These are phyloP conservation scores for Quercus suber DNA, from an alignment of 306 rosid genomes.

Conservation along the genomic window DNA sequence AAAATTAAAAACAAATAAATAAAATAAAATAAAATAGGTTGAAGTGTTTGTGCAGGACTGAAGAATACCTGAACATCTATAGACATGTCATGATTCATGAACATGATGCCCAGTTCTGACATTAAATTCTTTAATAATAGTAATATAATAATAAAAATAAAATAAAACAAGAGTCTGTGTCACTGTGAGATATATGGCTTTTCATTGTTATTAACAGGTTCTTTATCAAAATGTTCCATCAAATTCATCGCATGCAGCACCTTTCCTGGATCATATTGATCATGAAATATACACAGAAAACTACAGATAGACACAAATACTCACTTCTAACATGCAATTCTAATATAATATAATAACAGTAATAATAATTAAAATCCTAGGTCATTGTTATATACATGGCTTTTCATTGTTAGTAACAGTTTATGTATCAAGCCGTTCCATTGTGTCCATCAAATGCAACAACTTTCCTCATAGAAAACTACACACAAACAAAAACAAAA, in stretches of 20 bases:
- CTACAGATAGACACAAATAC: no score
- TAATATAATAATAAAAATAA: background rate
- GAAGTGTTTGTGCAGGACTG: background rate
- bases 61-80: background rate
- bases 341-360: no score
- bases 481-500: no score
- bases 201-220: background rate
- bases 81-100: background rate
- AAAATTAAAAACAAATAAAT: no score
- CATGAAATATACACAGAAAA: no score
- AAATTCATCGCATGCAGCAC: background rate
- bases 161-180: background rate
- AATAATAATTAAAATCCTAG: background rate
- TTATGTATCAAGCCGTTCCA: background rate
- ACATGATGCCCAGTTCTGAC: background rate
- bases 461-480: background rate
- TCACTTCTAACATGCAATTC: background rate
- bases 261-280: background rate
- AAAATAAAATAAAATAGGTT: no score
- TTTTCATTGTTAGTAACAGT: background rate
- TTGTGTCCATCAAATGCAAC: background rate
- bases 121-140: background rate
- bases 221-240: background rate
- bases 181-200: background rate
- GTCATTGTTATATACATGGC: background rate